Conservation (phyloP, 768 basidiomycete genomes). For the Auricularia auricula-judae region DNA sequence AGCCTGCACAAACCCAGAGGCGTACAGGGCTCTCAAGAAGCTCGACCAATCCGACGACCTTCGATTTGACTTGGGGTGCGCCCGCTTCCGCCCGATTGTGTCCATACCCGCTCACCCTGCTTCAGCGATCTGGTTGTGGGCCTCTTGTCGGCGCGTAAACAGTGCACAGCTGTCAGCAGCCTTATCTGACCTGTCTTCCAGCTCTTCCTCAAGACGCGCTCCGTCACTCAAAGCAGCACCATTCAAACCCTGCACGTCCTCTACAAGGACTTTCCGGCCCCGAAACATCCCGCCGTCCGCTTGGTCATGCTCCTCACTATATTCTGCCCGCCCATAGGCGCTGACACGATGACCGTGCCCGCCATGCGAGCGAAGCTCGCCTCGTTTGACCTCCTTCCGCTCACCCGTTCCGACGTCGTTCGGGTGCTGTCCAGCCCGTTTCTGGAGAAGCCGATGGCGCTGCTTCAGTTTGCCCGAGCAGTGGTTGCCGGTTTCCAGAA, state of each 20-base stretch:
- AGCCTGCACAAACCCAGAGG: conserved; percentile 56
- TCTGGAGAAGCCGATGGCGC: conserved; percentile 41
- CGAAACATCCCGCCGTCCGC: conserved; percentile 43
- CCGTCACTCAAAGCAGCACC: conserved; percentile 40
- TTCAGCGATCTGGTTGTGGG: conserved; percentile 47
- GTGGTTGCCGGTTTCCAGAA: conserved; percentile 30
- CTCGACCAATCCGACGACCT: conserved; percentile 55
- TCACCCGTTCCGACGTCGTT: conserved; percentile 47
- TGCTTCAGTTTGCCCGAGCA: conserved; percentile 40
- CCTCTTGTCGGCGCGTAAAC: conserved; percentile 45
- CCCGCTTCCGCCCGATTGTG: neutral
- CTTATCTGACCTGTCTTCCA: conserved; percentile 15
- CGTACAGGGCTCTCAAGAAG: conserved; percentile 55
- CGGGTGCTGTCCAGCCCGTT: conserved; percentile 61
- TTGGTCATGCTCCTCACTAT: conserved; percentile 64
- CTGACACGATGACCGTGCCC: neutral
- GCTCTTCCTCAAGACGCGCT: conserved; percentile 62
- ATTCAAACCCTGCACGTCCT: conserved; percentile 48
- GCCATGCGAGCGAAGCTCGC: conserved; percentile 34
- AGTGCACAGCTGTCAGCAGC: neutral
- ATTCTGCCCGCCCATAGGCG: conserved; percentile 29
- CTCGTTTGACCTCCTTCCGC: conserved; percentile 39
- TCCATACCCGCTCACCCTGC: neutral
- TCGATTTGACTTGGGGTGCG: conserved; percentile 52
- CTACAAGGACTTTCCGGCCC: conserved; percentile 54